Percentiles rank a stretch among this genome's conserved stretches.
These are phyloP conservation scores for Excoecaria cochinchinensis DNA, from an alignment of 345 rosid species.

Conservation along the genomic window DNA sequence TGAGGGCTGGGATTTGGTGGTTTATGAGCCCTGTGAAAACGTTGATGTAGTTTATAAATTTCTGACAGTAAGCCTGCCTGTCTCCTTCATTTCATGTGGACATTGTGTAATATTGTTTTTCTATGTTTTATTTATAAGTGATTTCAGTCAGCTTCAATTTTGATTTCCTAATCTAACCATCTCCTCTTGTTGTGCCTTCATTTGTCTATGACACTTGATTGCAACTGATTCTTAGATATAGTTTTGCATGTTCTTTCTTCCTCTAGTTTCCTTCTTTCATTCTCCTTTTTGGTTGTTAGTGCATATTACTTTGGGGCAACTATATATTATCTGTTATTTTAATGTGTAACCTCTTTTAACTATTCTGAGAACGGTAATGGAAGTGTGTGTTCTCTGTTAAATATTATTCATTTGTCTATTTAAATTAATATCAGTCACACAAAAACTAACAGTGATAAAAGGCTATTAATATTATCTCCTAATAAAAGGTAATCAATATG, in stretches of 20 bases:
- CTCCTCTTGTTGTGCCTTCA: too few relatives aligned
- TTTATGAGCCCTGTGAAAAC: not conserved
- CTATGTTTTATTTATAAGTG: too few relatives aligned
- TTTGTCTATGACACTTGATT: too few relatives aligned
- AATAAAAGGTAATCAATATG: constrained; percentile 22
- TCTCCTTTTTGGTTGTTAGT: too few relatives aligned
- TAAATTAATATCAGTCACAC: not conserved
- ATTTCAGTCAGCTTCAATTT: too few relatives aligned
- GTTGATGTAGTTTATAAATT: not conserved
- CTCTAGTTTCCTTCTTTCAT: too few relatives aligned
- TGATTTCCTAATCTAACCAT: too few relatives aligned
- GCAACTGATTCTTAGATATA: not conserved
- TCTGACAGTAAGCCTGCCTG: not conserved
- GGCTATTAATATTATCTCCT: not conserved
- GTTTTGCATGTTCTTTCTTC: too few relatives aligned
- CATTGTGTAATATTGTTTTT: not conserved
- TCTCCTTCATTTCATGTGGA: not conserved
- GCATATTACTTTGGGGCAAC: too few relatives aligned
- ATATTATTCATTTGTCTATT: not conserved
- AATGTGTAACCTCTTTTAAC: not conserved
- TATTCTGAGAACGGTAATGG: not conserved
- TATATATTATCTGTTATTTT: too few relatives aligned
- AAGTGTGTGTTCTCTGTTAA: not conserved
- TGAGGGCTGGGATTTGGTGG: not conserved
- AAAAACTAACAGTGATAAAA: not conserved